A percentile compares a stretch with the other conserved stretches of the same genome.
phyloP scores from a whole-genome alignment of 345 rosid genomes.

The Aegle marmelos region DNA sequence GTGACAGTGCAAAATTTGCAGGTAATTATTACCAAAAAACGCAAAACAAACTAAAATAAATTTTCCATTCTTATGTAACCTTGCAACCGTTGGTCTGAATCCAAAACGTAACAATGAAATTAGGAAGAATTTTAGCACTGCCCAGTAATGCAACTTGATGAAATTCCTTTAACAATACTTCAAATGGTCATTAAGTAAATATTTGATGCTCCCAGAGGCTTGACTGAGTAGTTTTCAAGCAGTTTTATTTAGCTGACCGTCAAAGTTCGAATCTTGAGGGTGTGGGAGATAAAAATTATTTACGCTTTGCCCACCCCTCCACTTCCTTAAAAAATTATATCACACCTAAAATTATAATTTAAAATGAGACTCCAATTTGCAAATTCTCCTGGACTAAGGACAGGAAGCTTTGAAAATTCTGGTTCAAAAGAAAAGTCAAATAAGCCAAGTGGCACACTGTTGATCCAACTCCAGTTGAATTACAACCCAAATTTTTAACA shows the following conservation, averaged over 20 bases:
- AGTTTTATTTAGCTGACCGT: too few species aligned
- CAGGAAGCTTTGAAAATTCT: neutral
- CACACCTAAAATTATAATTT: neutral
- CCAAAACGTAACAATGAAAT: conserved; percentile 3
- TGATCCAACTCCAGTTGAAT: neutral
- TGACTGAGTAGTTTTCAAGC: too few species aligned
- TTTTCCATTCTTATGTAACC: conserved; percentile 4
- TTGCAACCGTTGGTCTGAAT: neutral
- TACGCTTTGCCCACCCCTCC: too few species aligned
- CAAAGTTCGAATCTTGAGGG: too few species aligned
- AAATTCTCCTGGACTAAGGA: neutral
- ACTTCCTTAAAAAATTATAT: too few species aligned
- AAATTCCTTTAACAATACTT: neutral
- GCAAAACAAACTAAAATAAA: neutral
- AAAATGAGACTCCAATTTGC: neutral
- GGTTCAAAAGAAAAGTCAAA: neutral
- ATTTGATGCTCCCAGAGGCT: neutral
- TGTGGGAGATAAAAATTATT: too few species aligned
- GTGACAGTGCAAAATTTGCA: neutral
- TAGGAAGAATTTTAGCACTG: neutral
- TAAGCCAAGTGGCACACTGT: neutral
- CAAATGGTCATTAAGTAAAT: neutral
- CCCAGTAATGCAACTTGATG: neutral
- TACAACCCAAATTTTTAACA: neutral
- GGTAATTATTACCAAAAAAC: neutral